phyloP scores from a whole-genome alignment of 176 grass and related monocot genomes.

The Rhynchospora breviuscula region DNA sequence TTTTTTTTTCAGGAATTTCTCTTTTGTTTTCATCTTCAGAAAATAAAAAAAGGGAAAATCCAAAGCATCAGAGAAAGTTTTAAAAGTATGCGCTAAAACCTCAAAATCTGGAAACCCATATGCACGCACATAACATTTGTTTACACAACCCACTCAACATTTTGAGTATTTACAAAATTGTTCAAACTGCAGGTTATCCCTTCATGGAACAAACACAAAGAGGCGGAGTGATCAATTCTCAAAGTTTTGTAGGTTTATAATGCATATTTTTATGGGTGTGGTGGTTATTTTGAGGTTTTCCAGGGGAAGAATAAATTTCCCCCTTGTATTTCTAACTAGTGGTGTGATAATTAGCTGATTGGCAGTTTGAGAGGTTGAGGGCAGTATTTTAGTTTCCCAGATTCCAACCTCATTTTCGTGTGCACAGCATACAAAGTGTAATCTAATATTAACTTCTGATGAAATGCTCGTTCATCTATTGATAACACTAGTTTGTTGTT shows the following conservation, averaged over 20 bases:
- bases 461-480: conserved; percentile 3
- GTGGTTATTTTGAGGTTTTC: not conserved
- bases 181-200: not conserved
- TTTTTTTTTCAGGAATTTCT: not conserved
- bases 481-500: not conserved
- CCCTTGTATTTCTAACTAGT: not conserved
- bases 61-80: not conserved
- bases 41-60: not conserved
- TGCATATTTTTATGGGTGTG: not conserved
- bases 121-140: not conserved
- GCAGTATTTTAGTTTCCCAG: not conserved
- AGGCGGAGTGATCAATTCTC: not conserved
- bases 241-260: not conserved
- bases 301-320: not conserved
- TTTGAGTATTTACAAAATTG: not conserved
- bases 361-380: not conserved
- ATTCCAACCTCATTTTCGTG: conserved; percentile 4
- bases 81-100: not conserved
- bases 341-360: not conserved
- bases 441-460: conserved; percentile 19
- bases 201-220: not conserved
- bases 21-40: not conserved
- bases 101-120: not conserved
- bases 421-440: conserved; percentile 5
- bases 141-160: not conserved